These are phyloP conservation scores for Chlorencoelia australis DNA, from an alignment of 2,329 filamentous ascomycete species.

Conservation along the genomic window DNA sequence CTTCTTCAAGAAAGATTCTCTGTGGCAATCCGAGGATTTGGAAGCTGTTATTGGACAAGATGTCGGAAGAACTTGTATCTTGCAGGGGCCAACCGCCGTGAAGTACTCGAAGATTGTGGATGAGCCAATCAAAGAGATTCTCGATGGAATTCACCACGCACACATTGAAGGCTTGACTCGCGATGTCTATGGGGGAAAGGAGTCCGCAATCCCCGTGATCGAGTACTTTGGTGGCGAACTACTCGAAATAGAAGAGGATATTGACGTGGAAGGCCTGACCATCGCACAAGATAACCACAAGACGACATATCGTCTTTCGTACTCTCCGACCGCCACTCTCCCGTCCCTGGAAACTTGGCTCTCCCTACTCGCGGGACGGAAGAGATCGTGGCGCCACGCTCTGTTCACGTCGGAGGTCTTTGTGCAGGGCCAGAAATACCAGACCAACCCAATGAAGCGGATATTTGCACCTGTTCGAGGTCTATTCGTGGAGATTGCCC, in stretches of 20 bases:
- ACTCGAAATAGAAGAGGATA: slow-evolving; percentile 58
- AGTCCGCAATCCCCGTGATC: slow-evolving; percentile 66
- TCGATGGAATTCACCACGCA: slow-evolving; percentile 79
- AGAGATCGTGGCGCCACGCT: slow-evolving; percentile 88
- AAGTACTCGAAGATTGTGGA: slow-evolving; percentile 85
- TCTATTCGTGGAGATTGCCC: slow-evolving; percentile 76
- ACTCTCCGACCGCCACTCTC: slow-evolving; percentile 60
- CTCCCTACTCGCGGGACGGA: slow-evolving; percentile 72
- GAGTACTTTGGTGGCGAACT: slow-evolving; percentile 95
- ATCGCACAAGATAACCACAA: slow-evolving; percentile 71
- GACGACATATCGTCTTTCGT: slow-evolving; percentile 74
- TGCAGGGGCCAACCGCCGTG: slow-evolving; percentile 88
- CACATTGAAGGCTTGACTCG: slow-evolving; percentile 73
- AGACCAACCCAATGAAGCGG: slow-evolving; percentile 89
- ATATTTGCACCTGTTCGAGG: slow-evolving; percentile 82
- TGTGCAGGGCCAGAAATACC: slow-evolving; percentile 91
- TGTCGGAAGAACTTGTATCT: slow-evolving; percentile 88
- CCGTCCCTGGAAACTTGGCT: slow-evolving; percentile 80
- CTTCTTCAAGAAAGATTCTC: slow-evolving; percentile 99
- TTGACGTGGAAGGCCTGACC: slow-evolving; percentile 77
- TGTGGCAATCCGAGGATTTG: slow-evolving; percentile 98
- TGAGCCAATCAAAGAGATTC: slow-evolving; percentile 89
- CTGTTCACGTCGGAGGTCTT: slow-evolving; percentile 90
- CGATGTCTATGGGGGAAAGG: slow-evolving; percentile 71
- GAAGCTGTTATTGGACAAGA: slow-evolving; percentile 94